phyloP scores from a whole-genome alignment of 495 filamentous ascomycete genomes.

The Lasiosphaeria hispida region DNA sequence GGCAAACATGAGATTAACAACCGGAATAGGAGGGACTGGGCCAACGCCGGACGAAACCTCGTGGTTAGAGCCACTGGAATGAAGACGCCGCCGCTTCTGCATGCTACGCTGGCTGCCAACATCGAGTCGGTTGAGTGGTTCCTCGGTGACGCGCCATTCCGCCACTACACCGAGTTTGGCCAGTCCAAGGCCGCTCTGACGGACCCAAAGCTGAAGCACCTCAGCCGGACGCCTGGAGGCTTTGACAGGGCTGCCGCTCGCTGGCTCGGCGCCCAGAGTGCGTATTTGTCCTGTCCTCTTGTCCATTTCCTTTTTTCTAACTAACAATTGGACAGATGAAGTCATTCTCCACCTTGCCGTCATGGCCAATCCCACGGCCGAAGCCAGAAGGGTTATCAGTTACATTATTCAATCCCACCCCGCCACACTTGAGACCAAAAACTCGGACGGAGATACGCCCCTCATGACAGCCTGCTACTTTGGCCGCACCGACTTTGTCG shows the following conservation, averaged over 20 bases:
- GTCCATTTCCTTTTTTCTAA: not conserved
- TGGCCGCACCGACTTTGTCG: constrained; percentile 51
- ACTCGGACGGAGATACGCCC: constrained; percentile 55
- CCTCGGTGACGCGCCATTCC: constrained; percentile 59
- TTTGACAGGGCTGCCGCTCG: constrained; percentile 56
- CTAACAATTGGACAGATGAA: constrained; percentile 47
- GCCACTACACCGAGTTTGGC: constrained; percentile 62
- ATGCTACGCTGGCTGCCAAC: constrained; percentile 55
- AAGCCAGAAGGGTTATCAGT: constrained; percentile 51
- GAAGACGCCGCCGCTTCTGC: constrained; percentile 54
- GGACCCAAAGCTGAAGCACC: constrained; percentile 54
- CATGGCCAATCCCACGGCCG: constrained; percentile 36
- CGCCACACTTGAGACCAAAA: constrained; percentile 55
- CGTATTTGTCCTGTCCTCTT: constrained; percentile 16
- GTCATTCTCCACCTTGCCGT: constrained; percentile 67
- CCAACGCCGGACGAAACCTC: constrained; percentile 48
- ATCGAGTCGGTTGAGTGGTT: constrained; percentile 68
- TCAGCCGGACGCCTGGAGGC: constrained; percentile 52
- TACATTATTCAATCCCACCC: constrained; percentile 60
- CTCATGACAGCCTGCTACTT: constrained; percentile 56
- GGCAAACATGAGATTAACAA: not conserved
- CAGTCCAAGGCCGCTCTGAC: constrained; percentile 50
- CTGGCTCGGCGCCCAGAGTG: constrained; percentile 58
- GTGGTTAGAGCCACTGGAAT: constrained; percentile 21
- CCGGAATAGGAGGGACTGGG: constrained; percentile 48